A percentile compares a stretch with the other conserved stretches of the same genome.
Conservation (phyloP, 371 early-diverging fungal genomes). For the Lichtheimia ornata region DNA sequence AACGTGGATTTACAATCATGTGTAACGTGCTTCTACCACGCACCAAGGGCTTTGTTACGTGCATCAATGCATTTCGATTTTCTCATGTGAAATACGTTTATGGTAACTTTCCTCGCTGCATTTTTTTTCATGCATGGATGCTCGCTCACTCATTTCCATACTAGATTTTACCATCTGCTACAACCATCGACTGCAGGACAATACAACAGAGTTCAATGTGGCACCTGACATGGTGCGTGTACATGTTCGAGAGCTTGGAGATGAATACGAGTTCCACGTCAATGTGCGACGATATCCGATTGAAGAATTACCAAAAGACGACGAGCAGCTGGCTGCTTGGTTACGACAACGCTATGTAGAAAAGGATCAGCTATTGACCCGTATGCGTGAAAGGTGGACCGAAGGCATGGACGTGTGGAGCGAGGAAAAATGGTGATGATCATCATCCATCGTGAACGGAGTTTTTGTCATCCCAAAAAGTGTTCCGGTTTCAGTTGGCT, state of each 20-base stretch:
- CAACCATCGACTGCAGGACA: conserved; percentile 28
- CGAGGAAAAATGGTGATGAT: background rate
- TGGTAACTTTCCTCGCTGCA: conserved; percentile 34
- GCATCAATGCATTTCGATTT: conserved; percentile 59
- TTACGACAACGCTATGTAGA: conserved; percentile 62
- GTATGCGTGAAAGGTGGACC: conserved; percentile 54
- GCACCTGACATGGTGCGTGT: conserved; percentile 65
- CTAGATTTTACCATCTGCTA: conserved; percentile 71
- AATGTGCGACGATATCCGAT: conserved; percentile 62
- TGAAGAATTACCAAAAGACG: conserved; percentile 61
- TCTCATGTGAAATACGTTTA: conserved; percentile 71
- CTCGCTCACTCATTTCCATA: background rate
- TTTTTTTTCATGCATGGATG: background rate
- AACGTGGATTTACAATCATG: conserved; percentile 60
- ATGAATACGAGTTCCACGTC: conserved; percentile 73
- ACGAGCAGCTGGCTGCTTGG: conserved; percentile 61
- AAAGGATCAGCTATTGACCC: conserved; percentile 61
- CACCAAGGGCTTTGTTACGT: conserved; percentile 78
- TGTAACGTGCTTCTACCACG: conserved; percentile 78
- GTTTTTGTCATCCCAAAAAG: background rate
- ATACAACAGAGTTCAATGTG: conserved; percentile 36
- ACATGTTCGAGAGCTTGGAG: conserved; percentile 51
- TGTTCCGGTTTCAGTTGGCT: background rate
- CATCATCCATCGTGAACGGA: background rate
- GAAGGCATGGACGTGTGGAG: conserved; percentile 37